Percentiles rank a stretch among this genome's conserved stretches.
phyloP scores from a whole-genome alignment of 2,329 filamentous ascomycete genomes.

The Aspergillus phoenicis region DNA sequence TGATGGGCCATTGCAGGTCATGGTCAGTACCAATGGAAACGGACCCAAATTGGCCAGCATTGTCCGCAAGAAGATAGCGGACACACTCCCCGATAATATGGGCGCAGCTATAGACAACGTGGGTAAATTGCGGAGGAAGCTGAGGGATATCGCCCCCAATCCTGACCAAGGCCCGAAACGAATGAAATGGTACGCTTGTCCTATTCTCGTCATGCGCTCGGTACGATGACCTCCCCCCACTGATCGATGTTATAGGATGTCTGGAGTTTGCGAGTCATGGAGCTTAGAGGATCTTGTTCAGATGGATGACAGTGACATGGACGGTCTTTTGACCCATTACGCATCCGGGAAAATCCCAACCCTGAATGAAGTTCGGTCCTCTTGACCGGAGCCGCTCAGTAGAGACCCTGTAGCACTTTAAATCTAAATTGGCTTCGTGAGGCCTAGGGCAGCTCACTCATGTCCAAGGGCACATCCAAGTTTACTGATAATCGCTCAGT shows the following conservation, averaged over 20 bases:
- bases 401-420: background rate
- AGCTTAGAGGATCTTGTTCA: constrained; percentile 80
- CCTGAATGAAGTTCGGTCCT: constrained; percentile 37
- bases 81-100: constrained; percentile 72
- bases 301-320: constrained; percentile 83
- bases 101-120: constrained; percentile 85
- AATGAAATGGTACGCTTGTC: constrained; percentile 74
- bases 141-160: constrained; percentile 74
- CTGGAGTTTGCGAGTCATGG: constrained; percentile 84
- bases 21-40: constrained; percentile 98
- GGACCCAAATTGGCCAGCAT: constrained; percentile 88
- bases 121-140: constrained; percentile 74
- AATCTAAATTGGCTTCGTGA: too few species aligned
- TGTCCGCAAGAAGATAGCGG: constrained; percentile 79
- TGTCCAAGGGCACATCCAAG: background rate
- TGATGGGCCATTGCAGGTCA: constrained; percentile 93
- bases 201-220: background rate
- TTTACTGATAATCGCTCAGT: background rate
- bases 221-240: background rate
- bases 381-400: background rate
- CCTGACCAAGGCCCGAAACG: constrained; percentile 76
- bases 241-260: constrained; percentile 67
- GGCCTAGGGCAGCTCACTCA: background rate
- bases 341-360: constrained; percentile 42
- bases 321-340: constrained; percentile 77